Conservation (phyloP, 305 asterid genomes). For the Plantago coronopus region DNA sequence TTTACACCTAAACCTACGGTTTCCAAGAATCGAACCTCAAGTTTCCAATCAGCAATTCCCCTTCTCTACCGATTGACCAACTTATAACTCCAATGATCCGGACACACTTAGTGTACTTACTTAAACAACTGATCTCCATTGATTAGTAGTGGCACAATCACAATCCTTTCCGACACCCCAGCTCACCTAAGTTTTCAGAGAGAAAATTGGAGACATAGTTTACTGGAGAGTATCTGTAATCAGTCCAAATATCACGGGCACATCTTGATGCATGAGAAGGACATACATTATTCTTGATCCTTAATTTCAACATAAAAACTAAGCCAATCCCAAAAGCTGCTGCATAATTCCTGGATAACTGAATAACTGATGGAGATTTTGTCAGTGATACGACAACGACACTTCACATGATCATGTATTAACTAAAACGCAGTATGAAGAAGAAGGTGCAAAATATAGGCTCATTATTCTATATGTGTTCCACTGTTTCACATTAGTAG, state of each 20-base stretch:
- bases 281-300: background rate
- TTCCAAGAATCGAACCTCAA: no score
- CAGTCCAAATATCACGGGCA: background rate
- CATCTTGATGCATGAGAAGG: background rate
- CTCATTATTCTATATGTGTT: background rate
- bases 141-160: no score
- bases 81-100: no score
- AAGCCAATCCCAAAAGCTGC: constrained; percentile 9
- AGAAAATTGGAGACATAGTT: no score
- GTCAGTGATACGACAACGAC: constrained; percentile 25
- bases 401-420: constrained; percentile 26
- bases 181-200: no score
- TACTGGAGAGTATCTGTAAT: background rate
- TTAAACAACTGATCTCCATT: no score
- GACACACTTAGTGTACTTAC: no score
- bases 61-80: no score
- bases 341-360: constrained; percentile 32
- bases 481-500: background rate
- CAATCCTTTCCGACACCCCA: no score
- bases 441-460: constrained; percentile 10
- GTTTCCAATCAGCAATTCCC: no score
- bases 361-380: constrained; percentile 26
- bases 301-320: background rate
- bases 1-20: no score
- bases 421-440: constrained; percentile 9